These are phyloP conservation scores for Phlyctochytrium bullatum DNA, from an alignment of 192 early-diverging fungal species.

Conservation along the genomic window DNA sequence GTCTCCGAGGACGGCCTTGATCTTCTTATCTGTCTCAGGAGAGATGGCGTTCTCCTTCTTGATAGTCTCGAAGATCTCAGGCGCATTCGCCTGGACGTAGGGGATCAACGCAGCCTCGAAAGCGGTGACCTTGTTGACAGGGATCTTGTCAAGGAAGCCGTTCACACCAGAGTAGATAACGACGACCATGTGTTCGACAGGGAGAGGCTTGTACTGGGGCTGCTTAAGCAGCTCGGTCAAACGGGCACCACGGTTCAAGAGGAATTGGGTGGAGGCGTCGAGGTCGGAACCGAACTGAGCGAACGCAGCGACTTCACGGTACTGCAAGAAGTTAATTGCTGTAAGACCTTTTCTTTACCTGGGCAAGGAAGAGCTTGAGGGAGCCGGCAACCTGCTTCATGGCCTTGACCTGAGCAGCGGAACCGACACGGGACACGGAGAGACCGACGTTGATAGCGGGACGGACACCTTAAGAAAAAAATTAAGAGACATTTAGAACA, in stretches of 20 bases:
- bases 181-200: slow-evolving; percentile 97
- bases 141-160: slow-evolving; percentile 99
- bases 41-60: slow-evolving; percentile 85
- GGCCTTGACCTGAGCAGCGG: slow-evolving; percentile 99
- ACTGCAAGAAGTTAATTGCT: slow-evolving; percentile 35
- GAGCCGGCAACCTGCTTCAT: slow-evolving; percentile 99
- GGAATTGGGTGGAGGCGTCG: slow-evolving; percentile 99
- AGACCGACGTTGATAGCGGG: slow-evolving; percentile 99
- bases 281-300: slow-evolving; percentile 99
- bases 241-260: slow-evolving; percentile 99
- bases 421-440: slow-evolving; percentile 99
- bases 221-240: slow-evolving; percentile 99
- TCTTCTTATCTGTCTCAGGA: slow-evolving; percentile 88
- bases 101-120: slow-evolving; percentile 92
- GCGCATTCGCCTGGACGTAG: slow-evolving; percentile 83
- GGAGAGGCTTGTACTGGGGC: slow-evolving; percentile 94
- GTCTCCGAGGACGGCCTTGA: slow-evolving; percentile 72
- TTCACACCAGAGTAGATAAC: slow-evolving; percentile 99
- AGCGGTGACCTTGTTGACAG: slow-evolving; percentile 87
- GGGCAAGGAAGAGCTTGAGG: slow-evolving; percentile 99
- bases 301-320: slow-evolving; percentile 99
- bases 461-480: slow-evolving; percentile 58
- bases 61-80: slow-evolving; percentile 85
- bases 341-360: slow-evolving; percentile 34
- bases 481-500: not conserved